Percentiles rank a stretch among this genome's conserved stretches.
Conservation (phyloP, 2,329 filamentous ascomycete species). For the Teratosphaeriaceae sp. region DNA sequence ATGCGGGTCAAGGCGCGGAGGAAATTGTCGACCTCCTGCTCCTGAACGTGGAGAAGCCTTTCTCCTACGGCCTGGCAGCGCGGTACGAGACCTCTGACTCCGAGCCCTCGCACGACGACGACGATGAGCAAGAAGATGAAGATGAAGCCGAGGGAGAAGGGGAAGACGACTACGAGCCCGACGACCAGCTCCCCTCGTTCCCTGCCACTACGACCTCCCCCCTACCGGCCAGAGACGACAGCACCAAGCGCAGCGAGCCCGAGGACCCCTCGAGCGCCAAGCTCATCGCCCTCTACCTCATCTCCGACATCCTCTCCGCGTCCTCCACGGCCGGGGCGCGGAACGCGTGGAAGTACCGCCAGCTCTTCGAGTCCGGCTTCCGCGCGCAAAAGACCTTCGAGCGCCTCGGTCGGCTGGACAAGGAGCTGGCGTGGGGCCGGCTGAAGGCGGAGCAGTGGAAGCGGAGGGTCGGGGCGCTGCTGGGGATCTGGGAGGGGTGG, state of each 20-base stretch:
- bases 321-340: slow-evolving; percentile 69
- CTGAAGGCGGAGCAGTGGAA: slow-evolving; percentile 81
- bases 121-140: slow-evolving; percentile 17
- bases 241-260: slow-evolving; percentile 18
- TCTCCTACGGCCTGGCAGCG: slow-evolving; percentile 60
- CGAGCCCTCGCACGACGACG: no score
- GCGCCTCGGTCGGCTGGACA: slow-evolving; percentile 65
- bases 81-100: slow-evolving; percentile 50
- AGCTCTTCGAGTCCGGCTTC: slow-evolving; percentile 69
- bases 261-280: slow-evolving; percentile 65
- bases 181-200: slow-evolving; percentile 21
- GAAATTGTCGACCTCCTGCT: slow-evolving; percentile 89
- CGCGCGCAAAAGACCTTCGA: slow-evolving; percentile 65
- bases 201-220: slow-evolving; percentile 28
- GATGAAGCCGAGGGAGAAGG: slow-evolving; percentile 32
- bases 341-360: slow-evolving; percentile 80
- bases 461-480: slow-evolving; percentile 61
- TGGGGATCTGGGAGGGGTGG: slow-evolving; percentile 62
- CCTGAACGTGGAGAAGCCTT: slow-evolving; percentile 70
- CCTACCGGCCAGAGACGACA: no score
- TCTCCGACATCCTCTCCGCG: slow-evolving; percentile 73
- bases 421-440: slow-evolving; percentile 69
- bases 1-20: slow-evolving; percentile 76
- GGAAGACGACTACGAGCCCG: slow-evolving; percentile 34
- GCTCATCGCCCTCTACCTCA: slow-evolving; percentile 73